phyloP scores from a whole-genome alignment of 192 early-diverging fungal genomes.

The Coemansia sp. region DNA sequence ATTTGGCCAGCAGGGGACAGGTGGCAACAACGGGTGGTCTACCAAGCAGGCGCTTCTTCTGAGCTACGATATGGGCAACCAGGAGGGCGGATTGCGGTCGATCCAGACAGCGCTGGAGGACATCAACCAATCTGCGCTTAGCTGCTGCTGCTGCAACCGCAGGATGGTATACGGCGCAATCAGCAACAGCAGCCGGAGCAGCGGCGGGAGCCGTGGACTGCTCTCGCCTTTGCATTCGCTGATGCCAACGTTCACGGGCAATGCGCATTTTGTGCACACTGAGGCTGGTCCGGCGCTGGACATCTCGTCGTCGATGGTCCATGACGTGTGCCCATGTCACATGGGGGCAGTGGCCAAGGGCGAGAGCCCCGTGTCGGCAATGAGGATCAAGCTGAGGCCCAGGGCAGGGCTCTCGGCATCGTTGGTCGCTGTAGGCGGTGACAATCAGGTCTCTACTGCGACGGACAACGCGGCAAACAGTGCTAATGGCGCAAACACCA shows the following conservation, averaged over 20 bases:
- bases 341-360: conserved; percentile 5
- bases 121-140: not conserved
- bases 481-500: conserved; percentile 1
- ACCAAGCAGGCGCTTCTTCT: conserved; percentile 10
- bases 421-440: not conserved
- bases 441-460: conserved; percentile 7
- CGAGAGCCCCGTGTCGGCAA: conserved; percentile 15
- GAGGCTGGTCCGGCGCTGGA: conserved; percentile 43
- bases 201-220: not conserved
- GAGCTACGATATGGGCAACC: conserved; percentile 11
- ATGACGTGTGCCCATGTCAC: conserved; percentile 1
- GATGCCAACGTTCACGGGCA: conserved; percentile 16
- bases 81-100: conserved; percentile 12
- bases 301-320: not conserved
- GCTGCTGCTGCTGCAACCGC: conserved; percentile 14
- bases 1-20: not conserved
- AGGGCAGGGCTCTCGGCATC: conserved; percentile 12
- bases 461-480: not conserved
- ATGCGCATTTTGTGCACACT: conserved; percentile 47
- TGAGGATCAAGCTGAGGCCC: conserved; percentile 37
- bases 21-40: not conserved
- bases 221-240: conserved; percentile 11
- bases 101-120: conserved; percentile 8
- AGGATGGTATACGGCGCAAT: not conserved
- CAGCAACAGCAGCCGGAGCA: not conserved